Evolutionary conservation across 306 rosid genomes (phyloP).

Genomic region (Dryas alaskensis): DNA sequence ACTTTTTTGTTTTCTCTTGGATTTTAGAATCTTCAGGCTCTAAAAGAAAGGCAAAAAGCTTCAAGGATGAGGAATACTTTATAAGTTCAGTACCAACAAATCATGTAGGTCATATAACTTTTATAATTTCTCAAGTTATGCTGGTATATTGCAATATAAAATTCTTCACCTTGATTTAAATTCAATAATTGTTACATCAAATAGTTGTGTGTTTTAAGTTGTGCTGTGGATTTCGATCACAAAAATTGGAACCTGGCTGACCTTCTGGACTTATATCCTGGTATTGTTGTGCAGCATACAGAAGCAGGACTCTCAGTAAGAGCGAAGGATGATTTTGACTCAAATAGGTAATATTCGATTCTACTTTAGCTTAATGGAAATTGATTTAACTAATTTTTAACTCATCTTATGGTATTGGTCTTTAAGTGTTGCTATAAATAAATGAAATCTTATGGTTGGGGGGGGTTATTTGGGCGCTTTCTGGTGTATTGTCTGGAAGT

Average conservation of each 20-base stretch:
- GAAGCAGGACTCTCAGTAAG: conserved; percentile 86
- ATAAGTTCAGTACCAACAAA: conserved; percentile 85
- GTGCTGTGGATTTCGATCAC: conserved; percentile 16
- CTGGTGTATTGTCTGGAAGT: not conserved
- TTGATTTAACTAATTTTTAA: conserved; percentile 6
- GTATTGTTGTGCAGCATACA: conserved; percentile 54
- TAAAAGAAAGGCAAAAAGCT: conserved; percentile 65
- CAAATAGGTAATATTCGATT: conserved; percentile 57
- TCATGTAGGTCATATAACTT: conserved; percentile 48
- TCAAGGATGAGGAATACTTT: conserved; percentile 77
- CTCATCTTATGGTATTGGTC: not conserved
- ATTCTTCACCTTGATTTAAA: conserved; percentile 13
- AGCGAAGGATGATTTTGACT: conserved; percentile 63
- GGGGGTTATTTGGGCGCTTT: not conserved
- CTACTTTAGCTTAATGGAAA: not conserved
- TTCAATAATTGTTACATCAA: conserved; percentile 4
- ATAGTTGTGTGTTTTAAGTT: conserved; percentile 12
- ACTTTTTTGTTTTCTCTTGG: conserved; percentile 30
- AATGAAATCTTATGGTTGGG: not conserved
- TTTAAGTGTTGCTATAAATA: not conserved
- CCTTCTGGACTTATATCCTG: conserved; percentile 17
- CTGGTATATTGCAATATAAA: not conserved
- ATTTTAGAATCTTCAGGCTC: conserved; percentile 45
- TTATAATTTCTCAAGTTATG: conserved; percentile 17
- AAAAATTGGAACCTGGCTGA: conserved; percentile 13